Evolutionary conservation across 805 yeast genomes (phyloP).

Genomic region (Cyberlindnera maclurae): DNA sequence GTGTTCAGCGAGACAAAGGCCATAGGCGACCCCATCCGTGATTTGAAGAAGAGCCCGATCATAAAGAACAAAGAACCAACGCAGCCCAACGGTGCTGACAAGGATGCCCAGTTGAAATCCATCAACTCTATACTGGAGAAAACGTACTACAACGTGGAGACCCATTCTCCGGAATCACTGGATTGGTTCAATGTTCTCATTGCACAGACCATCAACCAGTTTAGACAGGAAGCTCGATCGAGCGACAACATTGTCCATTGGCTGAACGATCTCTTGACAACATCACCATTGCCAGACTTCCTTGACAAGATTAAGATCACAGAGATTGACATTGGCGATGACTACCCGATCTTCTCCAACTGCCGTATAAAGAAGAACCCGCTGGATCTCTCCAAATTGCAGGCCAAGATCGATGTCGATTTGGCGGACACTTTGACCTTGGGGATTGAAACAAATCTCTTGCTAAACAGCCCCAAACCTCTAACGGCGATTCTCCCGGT

Average conservation of each 20-base stretch:
- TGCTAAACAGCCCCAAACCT: slow-evolving; percentile 78
- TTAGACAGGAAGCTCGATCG: slow-evolving; percentile 80
- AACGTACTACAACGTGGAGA: slow-evolving; percentile 84
- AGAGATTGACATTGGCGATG: slow-evolving; percentile 90
- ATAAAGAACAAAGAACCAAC: slow-evolving; percentile 13
- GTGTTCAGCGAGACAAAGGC: slow-evolving; percentile 58
- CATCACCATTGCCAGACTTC: slow-evolving; percentile 68
- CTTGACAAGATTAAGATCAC: slow-evolving; percentile 71
- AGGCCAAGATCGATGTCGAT: slow-evolving; percentile 89
- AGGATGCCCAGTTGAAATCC: slow-evolving; percentile 16
- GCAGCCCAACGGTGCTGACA: slow-evolving; percentile 4
- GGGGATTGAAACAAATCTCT: slow-evolving; percentile 73
- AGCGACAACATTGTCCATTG: slow-evolving; percentile 82
- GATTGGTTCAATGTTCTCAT: slow-evolving; percentile 96
- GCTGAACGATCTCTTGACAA: slow-evolving; percentile 54
- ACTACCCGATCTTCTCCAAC: slow-evolving; percentile 90
- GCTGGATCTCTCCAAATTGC: slow-evolving; percentile 42
- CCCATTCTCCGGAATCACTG: slow-evolving; percentile 81
- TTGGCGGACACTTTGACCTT: slow-evolving; percentile 79
- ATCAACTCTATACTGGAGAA: slow-evolving; percentile 66
- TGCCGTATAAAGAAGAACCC: slow-evolving; percentile 69
- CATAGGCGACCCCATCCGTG: slow-evolving; percentile 22
- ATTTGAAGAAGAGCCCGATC: slow-evolving; percentile 20
- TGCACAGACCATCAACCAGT: slow-evolving; percentile 83
- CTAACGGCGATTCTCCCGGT: slow-evolving; percentile 85